A percentile compares a stretch with the other conserved stretches of the same genome.
These are phyloP conservation scores for Agrocybe pediades DNA, from an alignment of 768 basidiomycete species.

Conservation along the genomic window DNA sequence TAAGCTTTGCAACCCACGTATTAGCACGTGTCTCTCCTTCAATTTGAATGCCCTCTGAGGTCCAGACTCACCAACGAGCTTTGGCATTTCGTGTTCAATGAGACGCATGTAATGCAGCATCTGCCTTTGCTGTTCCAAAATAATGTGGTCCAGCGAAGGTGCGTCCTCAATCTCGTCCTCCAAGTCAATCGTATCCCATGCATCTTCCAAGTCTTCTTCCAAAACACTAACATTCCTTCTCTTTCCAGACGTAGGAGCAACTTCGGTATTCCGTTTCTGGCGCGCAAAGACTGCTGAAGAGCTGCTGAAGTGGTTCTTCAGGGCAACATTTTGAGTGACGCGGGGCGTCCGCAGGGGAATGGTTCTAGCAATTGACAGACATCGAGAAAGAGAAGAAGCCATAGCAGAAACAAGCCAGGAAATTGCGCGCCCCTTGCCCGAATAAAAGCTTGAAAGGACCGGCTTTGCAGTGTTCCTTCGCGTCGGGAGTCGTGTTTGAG, in stretches of 20 bases:
- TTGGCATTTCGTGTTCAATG: conserved; percentile 88
- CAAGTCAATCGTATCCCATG: conserved; percentile 45
- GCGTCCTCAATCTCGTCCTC: conserved; percentile 61
- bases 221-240: conserved; percentile 35
- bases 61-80: conserved; percentile 70
- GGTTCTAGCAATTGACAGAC: conserved; percentile 13
- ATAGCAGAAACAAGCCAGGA: conserved; percentile 5
- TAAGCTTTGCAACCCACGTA: conserved; percentile 56
- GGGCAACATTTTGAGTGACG: not conserved
- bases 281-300: conserved; percentile 16
- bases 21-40: not conserved
- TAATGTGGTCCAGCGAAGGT: conserved; percentile 68
- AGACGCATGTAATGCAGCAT: conserved; percentile 78
- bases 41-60: conserved; percentile 1
- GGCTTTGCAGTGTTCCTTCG: not conserved
- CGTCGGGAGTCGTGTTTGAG: conserved; percentile 1
- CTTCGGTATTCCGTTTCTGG: conserved; percentile 10
- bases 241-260: conserved; percentile 17
- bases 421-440: not conserved
- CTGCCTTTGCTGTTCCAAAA: conserved; percentile 74
- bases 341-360: conserved; percentile 6
- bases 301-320: conserved; percentile 15
- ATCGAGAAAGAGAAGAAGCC: conserved; percentile 17
- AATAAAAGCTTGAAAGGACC: not conserved
- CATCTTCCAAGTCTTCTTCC: conserved; percentile 44